Conservation (phyloP, 768 basidiomycete genomes). For the Suillus weaverae region DNA sequence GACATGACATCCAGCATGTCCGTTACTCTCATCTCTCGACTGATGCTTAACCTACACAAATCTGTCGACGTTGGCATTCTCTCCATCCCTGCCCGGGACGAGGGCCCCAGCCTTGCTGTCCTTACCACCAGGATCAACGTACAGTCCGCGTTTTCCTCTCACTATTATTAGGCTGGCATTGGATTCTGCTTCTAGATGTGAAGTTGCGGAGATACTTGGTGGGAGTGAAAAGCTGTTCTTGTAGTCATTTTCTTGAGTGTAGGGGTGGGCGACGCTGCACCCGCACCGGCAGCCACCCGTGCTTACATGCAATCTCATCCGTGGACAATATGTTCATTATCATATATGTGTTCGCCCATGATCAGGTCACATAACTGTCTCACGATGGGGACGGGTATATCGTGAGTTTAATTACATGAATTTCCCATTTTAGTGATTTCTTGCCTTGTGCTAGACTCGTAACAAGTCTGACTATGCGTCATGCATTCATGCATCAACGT, state of each 20-base stretch:
- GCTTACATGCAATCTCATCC: neutral
- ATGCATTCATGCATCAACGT: no score
- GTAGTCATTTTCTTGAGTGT: neutral
- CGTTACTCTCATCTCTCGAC: slow-evolving; percentile 52
- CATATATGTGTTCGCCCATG: neutral
- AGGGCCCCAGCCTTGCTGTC: slow-evolving; percentile 41
- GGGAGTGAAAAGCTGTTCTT: neutral
- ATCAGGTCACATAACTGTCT: neutral
- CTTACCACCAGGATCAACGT: neutral
- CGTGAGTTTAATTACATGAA: no score
- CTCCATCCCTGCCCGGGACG: slow-evolving; percentile 26
- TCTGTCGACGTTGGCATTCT: slow-evolving; percentile 24
- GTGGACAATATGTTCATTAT: neutral
- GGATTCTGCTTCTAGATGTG: neutral
- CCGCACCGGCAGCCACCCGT: neutral
- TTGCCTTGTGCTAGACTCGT: no score
- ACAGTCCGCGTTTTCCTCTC: neutral
- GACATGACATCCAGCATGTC: slow-evolving; percentile 37
- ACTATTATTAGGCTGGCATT: neutral
- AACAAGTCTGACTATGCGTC: no score
- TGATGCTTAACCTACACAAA: slow-evolving; percentile 56
- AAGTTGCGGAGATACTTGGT: neutral
- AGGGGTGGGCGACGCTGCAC: neutral
- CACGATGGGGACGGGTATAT: no score
- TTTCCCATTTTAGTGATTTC: no score